A percentile compares a stretch with the other conserved stretches of the same genome.
These are phyloP conservation scores for Scedosporium dehoogii DNA, from an alignment of 2,329 filamentous ascomycete species.

Conservation along the genomic window DNA sequence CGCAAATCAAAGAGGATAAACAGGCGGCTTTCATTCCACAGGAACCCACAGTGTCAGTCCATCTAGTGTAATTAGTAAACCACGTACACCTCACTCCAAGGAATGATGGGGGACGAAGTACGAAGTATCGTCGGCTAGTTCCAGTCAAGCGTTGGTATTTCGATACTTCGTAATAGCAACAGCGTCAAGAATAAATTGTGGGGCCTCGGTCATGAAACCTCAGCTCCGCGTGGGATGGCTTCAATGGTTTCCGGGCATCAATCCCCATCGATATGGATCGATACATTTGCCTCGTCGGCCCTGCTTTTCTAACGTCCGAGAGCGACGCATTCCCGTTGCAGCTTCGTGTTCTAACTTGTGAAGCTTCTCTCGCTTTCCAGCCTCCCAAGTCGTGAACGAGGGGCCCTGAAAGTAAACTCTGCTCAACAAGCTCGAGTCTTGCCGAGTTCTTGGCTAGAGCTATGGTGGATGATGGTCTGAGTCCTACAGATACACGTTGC, in stretches of 20 bases:
- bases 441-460: not conserved
- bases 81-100: too few species aligned
- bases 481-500: not conserved
- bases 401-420: too few species aligned
- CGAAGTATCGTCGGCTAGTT: too few species aligned
- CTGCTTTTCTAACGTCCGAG: too few species aligned
- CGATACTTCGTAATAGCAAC: not conserved
- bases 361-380: too few species aligned
- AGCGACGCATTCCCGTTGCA: too few species aligned
- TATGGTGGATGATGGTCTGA: not conserved
- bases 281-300: too few species aligned
- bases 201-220: not conserved
- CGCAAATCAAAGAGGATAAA: not conserved
- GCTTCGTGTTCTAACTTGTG: too few species aligned
- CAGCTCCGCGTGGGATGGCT: not conserved
- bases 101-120: too few species aligned
- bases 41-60: not conserved
- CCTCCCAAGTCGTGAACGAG: too few species aligned
- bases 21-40: not conserved
- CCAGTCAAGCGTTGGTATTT: not conserved
- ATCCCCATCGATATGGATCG: not conserved
- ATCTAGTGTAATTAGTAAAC: too few species aligned
- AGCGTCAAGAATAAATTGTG: not conserved
- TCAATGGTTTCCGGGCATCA: not conserved
- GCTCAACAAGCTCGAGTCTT: not conserved